Conservation (phyloP, 306 rosid genomes). For the Vigna trinervia region DNA sequence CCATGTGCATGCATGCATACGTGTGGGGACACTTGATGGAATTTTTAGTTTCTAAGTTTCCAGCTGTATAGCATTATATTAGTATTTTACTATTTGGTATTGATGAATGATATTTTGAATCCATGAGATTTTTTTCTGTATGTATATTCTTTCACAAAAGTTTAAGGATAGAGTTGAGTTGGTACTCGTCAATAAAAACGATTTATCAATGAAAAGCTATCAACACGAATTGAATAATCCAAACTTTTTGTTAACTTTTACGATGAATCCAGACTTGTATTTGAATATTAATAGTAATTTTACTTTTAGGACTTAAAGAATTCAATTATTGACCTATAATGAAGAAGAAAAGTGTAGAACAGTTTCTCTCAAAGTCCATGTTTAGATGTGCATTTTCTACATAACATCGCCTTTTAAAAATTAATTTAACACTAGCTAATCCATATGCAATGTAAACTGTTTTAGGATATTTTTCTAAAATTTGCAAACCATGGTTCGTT, state of each 20-base stretch:
- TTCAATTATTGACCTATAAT: constrained; percentile 12
- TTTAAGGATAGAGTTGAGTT: neutral
- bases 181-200: neutral
- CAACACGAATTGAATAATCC: neutral
- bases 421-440: too few relatives aligned
- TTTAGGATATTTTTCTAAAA: too few relatives aligned
- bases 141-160: neutral
- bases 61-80: constrained; percentile 35
- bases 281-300: neutral
- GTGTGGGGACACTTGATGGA: constrained; percentile 33
- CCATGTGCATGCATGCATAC: constrained; percentile 40
- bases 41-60: constrained; percentile 36
- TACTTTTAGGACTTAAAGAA: neutral
- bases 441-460: too few relatives aligned
- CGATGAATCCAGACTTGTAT: neutral
- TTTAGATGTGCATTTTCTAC: neutral
- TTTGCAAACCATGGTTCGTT: too few relatives aligned
- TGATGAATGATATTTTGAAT: neutral
- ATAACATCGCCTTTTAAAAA: too few relatives aligned
- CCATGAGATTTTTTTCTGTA: neutral
- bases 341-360: neutral
- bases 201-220: neutral
- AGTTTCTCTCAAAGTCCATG: neutral
- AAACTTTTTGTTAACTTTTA: neutral
- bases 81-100: neutral